phyloP scores from a whole-genome alignment of 73 alveolate genomes.

The Stentor coeruleus region DNA sequence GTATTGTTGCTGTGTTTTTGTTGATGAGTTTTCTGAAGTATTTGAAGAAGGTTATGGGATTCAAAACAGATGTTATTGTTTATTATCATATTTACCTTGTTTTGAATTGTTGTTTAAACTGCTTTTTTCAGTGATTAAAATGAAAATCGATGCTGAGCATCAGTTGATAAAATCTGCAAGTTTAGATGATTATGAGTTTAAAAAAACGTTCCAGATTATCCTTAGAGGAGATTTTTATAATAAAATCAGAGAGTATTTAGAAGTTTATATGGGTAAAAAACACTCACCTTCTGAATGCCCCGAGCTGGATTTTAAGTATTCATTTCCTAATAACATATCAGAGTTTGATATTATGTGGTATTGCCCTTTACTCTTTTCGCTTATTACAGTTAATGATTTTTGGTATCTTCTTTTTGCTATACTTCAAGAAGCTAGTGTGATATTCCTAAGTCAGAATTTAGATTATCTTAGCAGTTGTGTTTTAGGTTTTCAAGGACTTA shows the following conservation, averaged over 20 bases:
- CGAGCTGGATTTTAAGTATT: not conserved
- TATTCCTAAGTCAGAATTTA: not conserved
- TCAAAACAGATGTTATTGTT: not conserved
- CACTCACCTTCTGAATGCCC: not conserved
- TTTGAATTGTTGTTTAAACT: constrained; percentile 11
- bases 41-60: not conserved
- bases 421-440: constrained; percentile 20
- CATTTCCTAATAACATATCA: not conserved
- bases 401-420: constrained; percentile 4
- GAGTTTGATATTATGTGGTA: not conserved
- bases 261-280: too few species aligned
- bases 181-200: not conserved
- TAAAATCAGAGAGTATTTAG: not conserved
- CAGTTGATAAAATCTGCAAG: not conserved
- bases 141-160: not conserved
- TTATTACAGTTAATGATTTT: not conserved
- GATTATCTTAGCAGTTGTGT: constrained; percentile 16
- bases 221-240: not conserved
- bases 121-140: not conserved
- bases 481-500: constrained; percentile 16
- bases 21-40: not conserved
- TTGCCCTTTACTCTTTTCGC: constrained; percentile 19
- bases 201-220: not conserved
- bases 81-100: not conserved
- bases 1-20: constrained; percentile 20